Evolutionary conservation across 805 yeast genomes (phyloP).

Genomic region (Yarrowia keelungensis): DNA sequence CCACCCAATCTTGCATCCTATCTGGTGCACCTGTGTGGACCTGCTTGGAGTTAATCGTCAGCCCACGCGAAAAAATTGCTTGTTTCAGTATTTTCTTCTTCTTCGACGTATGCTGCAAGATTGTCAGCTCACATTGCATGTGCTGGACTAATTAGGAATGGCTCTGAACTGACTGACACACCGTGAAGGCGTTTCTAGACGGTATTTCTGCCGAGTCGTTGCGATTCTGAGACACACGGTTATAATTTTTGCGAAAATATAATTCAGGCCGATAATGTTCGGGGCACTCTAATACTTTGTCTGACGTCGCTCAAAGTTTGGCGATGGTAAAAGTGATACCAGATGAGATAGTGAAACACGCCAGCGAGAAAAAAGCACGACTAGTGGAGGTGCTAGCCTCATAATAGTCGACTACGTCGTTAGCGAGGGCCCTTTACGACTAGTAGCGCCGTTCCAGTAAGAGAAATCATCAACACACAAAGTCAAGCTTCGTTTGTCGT

Average conservation of each 20-base stretch:
- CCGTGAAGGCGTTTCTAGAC: background rate
- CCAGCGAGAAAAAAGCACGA: background rate
- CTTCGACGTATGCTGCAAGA: background rate
- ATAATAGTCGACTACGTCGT: too few relatives aligned
- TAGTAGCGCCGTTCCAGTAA: too few relatives aligned
- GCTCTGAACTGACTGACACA: background rate
- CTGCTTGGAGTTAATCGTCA: slow-evolving; percentile 31
- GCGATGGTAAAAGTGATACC: background rate
- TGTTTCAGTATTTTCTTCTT: slow-evolving; percentile 24
- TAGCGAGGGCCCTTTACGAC: too few relatives aligned
- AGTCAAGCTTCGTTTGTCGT: too few relatives aligned
- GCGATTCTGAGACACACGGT: background rate
- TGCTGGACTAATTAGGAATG: background rate
- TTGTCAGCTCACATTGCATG: slow-evolving; percentile 16
- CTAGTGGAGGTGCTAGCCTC: too few relatives aligned
- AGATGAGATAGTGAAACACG: background rate
- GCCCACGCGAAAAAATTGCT: slow-evolving; percentile 7
- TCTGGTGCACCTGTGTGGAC: slow-evolving; percentile 16
- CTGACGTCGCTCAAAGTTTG: background rate
- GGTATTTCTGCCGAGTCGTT: too few relatives aligned
- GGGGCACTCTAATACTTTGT: background rate
- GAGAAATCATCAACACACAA: too few relatives aligned
- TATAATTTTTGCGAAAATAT: background rate
- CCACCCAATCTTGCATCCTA: slow-evolving; percentile 13
- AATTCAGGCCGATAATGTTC: background rate